These are phyloP conservation scores for Filobasidium floriforme DNA, from an alignment of 768 basidiomycete genomes.

Conservation along the genomic window DNA sequence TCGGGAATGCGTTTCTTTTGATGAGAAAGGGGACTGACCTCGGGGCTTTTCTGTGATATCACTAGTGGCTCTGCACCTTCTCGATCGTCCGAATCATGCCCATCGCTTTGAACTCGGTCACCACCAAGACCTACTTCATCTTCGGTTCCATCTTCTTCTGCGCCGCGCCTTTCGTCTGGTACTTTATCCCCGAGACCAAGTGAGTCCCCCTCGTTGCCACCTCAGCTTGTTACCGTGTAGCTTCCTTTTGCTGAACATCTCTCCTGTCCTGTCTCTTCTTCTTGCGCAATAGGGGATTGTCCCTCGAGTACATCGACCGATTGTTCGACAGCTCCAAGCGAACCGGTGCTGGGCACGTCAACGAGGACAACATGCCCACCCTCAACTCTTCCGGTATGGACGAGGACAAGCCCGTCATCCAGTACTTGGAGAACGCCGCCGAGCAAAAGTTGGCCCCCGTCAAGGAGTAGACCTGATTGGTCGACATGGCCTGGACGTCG, in stretches of 20 bases:
- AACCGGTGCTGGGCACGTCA: not conserved
- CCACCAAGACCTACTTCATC: constrained; percentile 19
- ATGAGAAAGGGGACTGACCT: not conserved
- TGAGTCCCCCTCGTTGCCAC: constrained; percentile 15
- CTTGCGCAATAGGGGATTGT: not conserved
- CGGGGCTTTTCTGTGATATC: not conserved
- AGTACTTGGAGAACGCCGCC: constrained; percentile 14
- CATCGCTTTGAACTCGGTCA: constrained; percentile 14
- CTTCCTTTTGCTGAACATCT: too few species aligned
- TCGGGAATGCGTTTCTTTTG: not conserved
- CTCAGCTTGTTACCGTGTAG: too few species aligned
- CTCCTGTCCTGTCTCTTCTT: too few species aligned
- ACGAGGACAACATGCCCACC: constrained; percentile 14
- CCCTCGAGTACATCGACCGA: constrained; percentile 10
- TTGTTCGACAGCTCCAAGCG: constrained; percentile 15
- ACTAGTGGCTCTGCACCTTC: constrained; percentile 18
- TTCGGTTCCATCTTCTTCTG: constrained; percentile 23
- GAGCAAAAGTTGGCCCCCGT: constrained; percentile 7
- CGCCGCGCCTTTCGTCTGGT: constrained; percentile 23
- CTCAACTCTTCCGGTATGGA: constrained; percentile 7
- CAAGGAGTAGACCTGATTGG: constrained; percentile 18
- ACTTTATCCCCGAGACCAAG: constrained; percentile 29
- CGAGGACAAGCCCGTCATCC: constrained; percentile 17
- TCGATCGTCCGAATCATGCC: constrained; percentile 20
- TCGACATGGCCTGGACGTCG: not conserved